A percentile compares a stretch with the other conserved stretches of the same genome.
Conservation (phyloP, 306 rosid genomes). For the Luffa aegyptiaca region DNA sequence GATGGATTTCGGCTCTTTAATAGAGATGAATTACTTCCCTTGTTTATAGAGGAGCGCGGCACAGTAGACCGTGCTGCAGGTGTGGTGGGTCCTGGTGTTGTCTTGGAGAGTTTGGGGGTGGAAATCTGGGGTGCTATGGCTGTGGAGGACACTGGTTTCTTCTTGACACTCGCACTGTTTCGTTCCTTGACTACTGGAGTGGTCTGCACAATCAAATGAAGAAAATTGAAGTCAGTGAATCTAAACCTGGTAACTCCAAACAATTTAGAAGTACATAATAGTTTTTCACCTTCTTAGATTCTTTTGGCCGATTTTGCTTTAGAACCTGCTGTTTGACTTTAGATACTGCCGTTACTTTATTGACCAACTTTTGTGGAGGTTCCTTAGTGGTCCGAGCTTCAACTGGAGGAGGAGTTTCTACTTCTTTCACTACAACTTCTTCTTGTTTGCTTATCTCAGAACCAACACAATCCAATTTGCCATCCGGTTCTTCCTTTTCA, state of each 20-base stretch:
- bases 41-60: slow-evolving; percentile 36
- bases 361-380: slow-evolving; percentile 25
- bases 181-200: slow-evolving; percentile 33
- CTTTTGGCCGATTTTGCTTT: slow-evolving; percentile 30
- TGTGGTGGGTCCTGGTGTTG: slow-evolving; percentile 21
- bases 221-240: slow-evolving; percentile 9
- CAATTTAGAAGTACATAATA: neutral
- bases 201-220: slow-evolving; percentile 36
- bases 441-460: slow-evolving; percentile 27
- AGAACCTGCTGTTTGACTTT: slow-evolving; percentile 33
- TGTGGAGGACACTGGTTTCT: slow-evolving; percentile 36
- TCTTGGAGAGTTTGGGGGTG: slow-evolving; percentile 47
- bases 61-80: slow-evolving; percentile 25
- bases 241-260: neutral
- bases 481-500: slow-evolving; percentile 30
- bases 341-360: slow-evolving; percentile 28
- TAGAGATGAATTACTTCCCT: slow-evolving; percentile 32
- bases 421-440: slow-evolving; percentile 25
- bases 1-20: slow-evolving; percentile 33
- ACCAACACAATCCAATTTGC: slow-evolving; percentile 19
- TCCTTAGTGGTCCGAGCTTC: slow-evolving; percentile 35
- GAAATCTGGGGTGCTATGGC: slow-evolving; percentile 40
- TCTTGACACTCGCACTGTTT: slow-evolving; percentile 37
- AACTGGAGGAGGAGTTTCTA: slow-evolving; percentile 17
- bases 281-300: slow-evolving; percentile 44